Evolutionary conservation across 306 rosid genomes (phyloP), one percentile per base, ranked within the genome.

Genomic region (Trifolium fragiferum): DNA sequence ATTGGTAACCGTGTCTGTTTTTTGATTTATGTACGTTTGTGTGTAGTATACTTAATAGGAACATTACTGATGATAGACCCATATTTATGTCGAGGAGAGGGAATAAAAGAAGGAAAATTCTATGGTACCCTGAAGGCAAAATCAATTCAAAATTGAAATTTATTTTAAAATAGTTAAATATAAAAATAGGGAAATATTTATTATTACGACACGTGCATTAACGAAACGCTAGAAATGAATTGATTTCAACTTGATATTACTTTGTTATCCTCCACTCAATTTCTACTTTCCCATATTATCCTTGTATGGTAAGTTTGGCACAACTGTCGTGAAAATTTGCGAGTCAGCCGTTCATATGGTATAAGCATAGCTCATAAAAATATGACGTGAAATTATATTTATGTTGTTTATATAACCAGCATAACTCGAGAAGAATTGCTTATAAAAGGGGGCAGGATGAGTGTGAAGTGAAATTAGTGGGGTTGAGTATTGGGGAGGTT

Each of bases 1-100:
- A 82, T 80, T 92, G 97, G 99, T 95, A 79, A 11, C 82, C 44
- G 41, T 67, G 53, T 72, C 65, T 66, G 74, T 37, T 61, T 61
- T 46, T 74, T 49, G 57, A 41, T 60, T 43, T 68, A 82, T 83
- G 83, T 82, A 19, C 83, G 25, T 32, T 59, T 54, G 30, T 10
- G 10, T 7, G 3, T 13, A 13, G n/a, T 44, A 13, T 44, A 13
- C 7, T 44, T 13, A 14, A 44, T 44, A 44, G 50, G 47, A 3
- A 10, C 14, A 41, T 41, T 41, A 18, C 18, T 51, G 25, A 51
- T 16, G 25, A 15, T 49, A n/a, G 10, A 21, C 57, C 21, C 57
- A 2, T 50, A 50, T 50, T 50, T 5, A 50, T n/a, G 11, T 18
- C 2, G 25, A 54, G 30, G 60, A 20, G 7, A 54, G 32, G 30